Base-by-base conservation (phyloP, 371 early-diverging fungal genomes). In the Zopfochytrium polystomum region DNA sequence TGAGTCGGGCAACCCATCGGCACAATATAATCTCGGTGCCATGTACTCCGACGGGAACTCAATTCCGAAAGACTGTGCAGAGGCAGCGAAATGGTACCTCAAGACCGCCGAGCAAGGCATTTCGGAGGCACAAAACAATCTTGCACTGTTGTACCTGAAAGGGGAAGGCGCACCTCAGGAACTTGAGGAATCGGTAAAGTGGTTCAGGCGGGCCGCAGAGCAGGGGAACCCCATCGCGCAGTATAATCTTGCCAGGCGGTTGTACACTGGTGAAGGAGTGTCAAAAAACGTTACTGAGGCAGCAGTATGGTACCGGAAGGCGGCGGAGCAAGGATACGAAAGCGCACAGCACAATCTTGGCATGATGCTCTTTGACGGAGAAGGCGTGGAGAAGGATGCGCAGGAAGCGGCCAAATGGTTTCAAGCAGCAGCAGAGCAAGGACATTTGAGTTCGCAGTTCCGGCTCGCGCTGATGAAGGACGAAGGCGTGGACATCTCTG, bases 331-430 rank as follows among this genome's bases (percentile, higher is more conserved):
- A 32, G 64, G 65, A 26, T 56, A 73, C 47, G 49, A 62, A 2
- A 61, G 53, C 54, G 74, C 75, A 35, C 57, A 62, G 30, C 63
- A 61, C 54, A 66, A 62, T 18, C 22, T 74, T 23, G 74, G 74
- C 46, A 54, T 6, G 31, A 51, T 60, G 47, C 70, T 72, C 11
- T 70, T 74, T 3, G 73, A 84, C 51, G 85, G 85, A 1, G 58
- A 57, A n/a, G 86, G 89, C 47, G 73, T 79, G 30, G 66, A 68
- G 9, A 74, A 73, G 32, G 80, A 87, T 68, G 65, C 78, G 13
- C 66, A 57, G 35, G 63, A 74, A 25, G 87, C 89, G 1, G 80
- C 85, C 38, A 61, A 76, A 6, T 80, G 81, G 66, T 88, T 85
- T 67, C 58, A 62, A 22, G 56, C 67, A 20, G 83, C 90, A 7